These are phyloP conservation scores for Laguncularia racemosa DNA, from an alignment of 345 rosid species.

Conservation along the genomic window DNA sequence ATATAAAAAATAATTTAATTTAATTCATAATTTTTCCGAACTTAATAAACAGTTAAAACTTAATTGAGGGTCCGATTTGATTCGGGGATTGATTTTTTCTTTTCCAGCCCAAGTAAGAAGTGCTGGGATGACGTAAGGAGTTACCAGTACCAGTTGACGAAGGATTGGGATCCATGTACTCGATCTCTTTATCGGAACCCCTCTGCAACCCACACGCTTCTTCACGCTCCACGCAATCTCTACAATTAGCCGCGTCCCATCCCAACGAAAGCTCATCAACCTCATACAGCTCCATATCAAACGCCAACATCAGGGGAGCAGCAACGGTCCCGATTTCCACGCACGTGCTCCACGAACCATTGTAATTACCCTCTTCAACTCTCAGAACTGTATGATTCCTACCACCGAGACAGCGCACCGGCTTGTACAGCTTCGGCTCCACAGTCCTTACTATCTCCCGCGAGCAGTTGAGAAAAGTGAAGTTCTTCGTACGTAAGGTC, in stretches of 20 bases:
- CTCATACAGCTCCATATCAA: neutral
- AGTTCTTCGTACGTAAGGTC: neutral
- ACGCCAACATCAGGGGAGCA: conserved; percentile 20
- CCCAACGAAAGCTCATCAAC: conserved; percentile 12
- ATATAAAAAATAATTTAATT: too few relatives aligned
- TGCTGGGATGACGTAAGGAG: too few relatives aligned
- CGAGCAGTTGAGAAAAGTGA: conserved; percentile 36
- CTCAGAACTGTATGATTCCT: conserved; percentile 13
- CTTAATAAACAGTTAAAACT: too few relatives aligned
- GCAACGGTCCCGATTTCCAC: neutral
- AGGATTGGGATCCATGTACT: conserved; percentile 14
- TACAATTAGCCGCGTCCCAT: conserved; percentile 39
- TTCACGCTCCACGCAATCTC: conserved; percentile 22
- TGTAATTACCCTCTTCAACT: too few relatives aligned
- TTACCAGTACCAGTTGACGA: conserved; percentile 10
- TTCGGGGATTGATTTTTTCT: too few relatives aligned
- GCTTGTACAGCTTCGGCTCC: too few relatives aligned
- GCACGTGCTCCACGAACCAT: neutral
- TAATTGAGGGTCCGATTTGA: too few relatives aligned
- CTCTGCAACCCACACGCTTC: conserved; percentile 28
- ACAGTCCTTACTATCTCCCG: neutral
- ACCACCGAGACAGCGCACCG: conserved; percentile 19
- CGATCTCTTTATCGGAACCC: conserved; percentile 3
- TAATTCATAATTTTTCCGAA: too few relatives aligned
- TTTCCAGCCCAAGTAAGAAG: too few relatives aligned